Conservation (phyloP, 208 protist genomes). For the Leishmania major region DNA sequence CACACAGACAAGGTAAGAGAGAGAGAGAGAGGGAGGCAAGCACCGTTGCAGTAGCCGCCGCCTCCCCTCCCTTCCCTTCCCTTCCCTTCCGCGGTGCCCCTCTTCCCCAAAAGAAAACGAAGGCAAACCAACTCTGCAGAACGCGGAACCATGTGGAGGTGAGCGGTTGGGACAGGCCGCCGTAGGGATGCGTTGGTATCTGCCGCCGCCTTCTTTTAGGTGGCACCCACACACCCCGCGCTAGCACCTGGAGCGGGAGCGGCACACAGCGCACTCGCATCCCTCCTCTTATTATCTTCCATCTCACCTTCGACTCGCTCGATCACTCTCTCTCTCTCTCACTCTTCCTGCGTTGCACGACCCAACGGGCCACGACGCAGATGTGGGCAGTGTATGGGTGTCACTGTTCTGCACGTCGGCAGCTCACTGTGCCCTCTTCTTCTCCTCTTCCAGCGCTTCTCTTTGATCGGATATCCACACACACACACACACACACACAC, state of each 20-base stretch:
- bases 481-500: not conserved
- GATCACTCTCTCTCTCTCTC: not conserved
- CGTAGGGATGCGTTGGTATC: not conserved
- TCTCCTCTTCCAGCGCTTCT: too few species aligned
- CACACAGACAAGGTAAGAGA: not conserved
- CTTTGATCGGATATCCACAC: not conserved
- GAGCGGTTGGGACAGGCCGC: not conserved
- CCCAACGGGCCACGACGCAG: not conserved
- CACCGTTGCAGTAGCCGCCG: not conserved
- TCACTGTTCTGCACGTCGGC: not conserved
- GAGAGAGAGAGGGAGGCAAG: not conserved
- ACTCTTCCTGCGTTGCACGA: not conserved
- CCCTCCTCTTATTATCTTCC: not conserved
- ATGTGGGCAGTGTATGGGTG: too few species aligned
- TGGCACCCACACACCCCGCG: not conserved
- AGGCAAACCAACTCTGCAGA: not conserved
- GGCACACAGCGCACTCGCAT: not conserved
- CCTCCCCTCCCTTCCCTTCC: not conserved
- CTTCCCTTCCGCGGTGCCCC: not conserved
- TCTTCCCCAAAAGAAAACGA: not conserved
- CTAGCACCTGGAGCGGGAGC: not conserved
- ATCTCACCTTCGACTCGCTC: not conserved
- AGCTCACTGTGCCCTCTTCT: not conserved
- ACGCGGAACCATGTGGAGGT: not conserved
- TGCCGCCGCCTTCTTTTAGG: not conserved